These are phyloP conservation scores for Scheffersomyces spartinae DNA, from an alignment of 805 yeast species.

Conservation along the genomic window DNA sequence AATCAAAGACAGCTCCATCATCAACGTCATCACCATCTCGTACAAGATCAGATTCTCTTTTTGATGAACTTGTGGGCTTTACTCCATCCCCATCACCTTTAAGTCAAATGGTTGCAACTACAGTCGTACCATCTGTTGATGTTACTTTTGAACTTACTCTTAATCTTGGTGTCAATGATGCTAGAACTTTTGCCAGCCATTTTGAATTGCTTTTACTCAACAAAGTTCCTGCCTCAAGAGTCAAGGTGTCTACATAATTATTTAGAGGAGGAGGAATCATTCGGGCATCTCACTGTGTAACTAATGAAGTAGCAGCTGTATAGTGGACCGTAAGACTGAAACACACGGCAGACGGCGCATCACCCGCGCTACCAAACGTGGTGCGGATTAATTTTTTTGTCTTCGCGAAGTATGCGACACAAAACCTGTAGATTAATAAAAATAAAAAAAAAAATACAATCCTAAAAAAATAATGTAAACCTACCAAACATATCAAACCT, in stretches of 20 bases:
- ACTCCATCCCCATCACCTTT: conserved; percentile 3
- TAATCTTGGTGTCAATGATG: conserved; percentile 20
- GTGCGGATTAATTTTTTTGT: no score
- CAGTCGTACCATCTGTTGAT: conserved; percentile 8
- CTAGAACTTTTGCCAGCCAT: conserved; percentile 21
- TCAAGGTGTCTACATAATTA: no score
- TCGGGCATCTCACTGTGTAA: no score
- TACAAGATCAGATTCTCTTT: conserved; percentile 10
- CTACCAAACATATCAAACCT: conserved; percentile 5
- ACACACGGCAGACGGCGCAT: no score
- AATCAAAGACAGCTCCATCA: conserved; percentile 1
- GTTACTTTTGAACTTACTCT: conserved; percentile 23
- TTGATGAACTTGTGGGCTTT: conserved; percentile 28
- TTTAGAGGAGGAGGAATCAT: no score
- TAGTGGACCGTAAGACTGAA: no score
- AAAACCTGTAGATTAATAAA: no score
- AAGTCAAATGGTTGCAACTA: conserved; percentile 2
- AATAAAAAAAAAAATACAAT: conserved; percentile 1
- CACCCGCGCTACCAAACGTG: no score
- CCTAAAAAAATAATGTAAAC: conserved; percentile 1
- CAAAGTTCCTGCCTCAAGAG: conserved; percentile 20
- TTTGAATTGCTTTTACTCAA: conserved; percentile 23
- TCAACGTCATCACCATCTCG: conserved; percentile 1
- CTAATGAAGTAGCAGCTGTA: no score
- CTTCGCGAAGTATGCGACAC: no score